These are phyloP conservation scores for Leptographium radiaticola DNA, from an alignment of 2,329 filamentous ascomycete genomes.

Conservation along the genomic window DNA sequence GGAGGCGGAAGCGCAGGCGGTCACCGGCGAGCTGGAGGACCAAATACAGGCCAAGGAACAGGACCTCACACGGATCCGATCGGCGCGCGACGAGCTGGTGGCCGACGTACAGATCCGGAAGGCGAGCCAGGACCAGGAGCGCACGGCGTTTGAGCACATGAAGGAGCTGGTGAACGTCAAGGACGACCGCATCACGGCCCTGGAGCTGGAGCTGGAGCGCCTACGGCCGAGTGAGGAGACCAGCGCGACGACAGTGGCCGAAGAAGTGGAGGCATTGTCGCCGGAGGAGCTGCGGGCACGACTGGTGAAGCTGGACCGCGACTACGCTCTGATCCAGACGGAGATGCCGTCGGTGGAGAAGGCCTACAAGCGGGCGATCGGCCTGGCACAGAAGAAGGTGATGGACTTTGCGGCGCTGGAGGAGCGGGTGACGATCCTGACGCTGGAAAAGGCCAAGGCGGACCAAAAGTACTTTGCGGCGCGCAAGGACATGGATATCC, in stretches of 20 bases:
- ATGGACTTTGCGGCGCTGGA: constrained; percentile 63
- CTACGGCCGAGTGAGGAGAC: constrained; percentile 39
- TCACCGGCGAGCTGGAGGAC: constrained; percentile 66
- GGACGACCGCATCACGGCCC: constrained; percentile 63
- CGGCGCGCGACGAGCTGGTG: constrained; percentile 70
- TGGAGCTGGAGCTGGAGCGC: constrained; percentile 74
- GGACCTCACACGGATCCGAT: constrained; percentile 75
- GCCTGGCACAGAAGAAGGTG: constrained; percentile 75
- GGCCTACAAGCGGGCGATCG: constrained; percentile 81
- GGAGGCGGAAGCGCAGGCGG: constrained; percentile 63
- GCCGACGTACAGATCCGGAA: constrained; percentile 74
- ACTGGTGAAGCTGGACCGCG: constrained; percentile 61
- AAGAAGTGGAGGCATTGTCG: constrained; percentile 45
- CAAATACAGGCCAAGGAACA: constrained; percentile 70
- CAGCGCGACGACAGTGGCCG: constrained; percentile 28
- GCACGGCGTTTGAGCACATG: constrained; percentile 55
- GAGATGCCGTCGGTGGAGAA: constrained; percentile 83
- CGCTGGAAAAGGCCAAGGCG: constrained; percentile 86
- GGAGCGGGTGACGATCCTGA: constrained; percentile 60
- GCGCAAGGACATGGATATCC: constrained; percentile 83
- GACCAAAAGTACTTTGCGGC: constrained; percentile 97
- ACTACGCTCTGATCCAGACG: constrained; percentile 72
- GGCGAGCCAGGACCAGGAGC: constrained; percentile 64
- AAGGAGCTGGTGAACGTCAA: constrained; percentile 70
- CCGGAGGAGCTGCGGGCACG: constrained; percentile 61